Evolutionary conservation across 805 yeast genomes (phyloP), one percentile per base, ranked within the genome.

Genomic region (Barnettozyma californica): DNA sequence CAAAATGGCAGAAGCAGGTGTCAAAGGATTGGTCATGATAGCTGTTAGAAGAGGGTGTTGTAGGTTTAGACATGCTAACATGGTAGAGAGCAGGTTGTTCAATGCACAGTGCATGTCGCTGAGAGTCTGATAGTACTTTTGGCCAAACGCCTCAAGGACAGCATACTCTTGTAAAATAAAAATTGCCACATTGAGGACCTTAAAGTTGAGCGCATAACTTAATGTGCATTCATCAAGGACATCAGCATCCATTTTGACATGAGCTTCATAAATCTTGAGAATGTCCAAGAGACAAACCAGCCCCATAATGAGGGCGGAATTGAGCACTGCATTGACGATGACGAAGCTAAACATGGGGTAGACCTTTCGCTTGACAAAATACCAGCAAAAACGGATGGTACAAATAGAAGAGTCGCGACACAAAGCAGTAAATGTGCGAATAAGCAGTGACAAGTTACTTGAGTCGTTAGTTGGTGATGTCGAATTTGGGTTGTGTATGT

Each of bases 331-430:
- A 38, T 60, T 62, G 14, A 63, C 54, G 20, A 62, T 51, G 1
- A 61, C 52, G 41, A 61, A 65, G 49, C 64, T 65, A 48, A 60
- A 67, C 7, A 62, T 43, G 20, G 69, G 60, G 19, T 58, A 64
- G 1, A 62, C 50, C 36, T 60, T 44, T 13, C 41, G 35, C 19
- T 47, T 47, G 27, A 39, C 33, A 16, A 47, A 50, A 27, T 33
- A 47, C 44, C 60, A 56, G 21, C 60, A 57, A 18, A 66, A 41
- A 36, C 59, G 56, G 18, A 66, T 60, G 19, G 61, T 59, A 26
- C 65, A 55, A 20, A 64, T 53, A 5, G 69, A 56, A 1, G 68
- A 53, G 42, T 60, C 66, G 23, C 64, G 53, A 48, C 67, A 61
- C 1, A 68, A 58, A 9, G 59, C 55, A 44, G 62, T 56, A 45